These are phyloP conservation scores for Trametes punicea DNA, from an alignment of 768 basidiomycete species.

Conservation along the genomic window DNA sequence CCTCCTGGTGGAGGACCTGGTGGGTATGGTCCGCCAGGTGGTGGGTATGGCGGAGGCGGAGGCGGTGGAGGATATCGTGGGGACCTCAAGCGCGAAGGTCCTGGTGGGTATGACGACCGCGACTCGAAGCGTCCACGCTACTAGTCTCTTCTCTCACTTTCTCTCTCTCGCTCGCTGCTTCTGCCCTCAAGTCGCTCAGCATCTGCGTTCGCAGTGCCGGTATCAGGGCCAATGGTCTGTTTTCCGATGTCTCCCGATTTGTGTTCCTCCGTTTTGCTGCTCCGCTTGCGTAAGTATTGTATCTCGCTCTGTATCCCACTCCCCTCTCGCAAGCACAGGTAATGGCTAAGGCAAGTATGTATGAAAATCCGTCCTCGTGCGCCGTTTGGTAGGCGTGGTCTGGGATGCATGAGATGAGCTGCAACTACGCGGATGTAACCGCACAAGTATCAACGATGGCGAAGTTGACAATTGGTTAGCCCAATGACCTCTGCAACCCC, in stretches of 20 bases:
- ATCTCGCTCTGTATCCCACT: conserved; percentile 11
- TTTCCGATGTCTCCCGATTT: not conserved
- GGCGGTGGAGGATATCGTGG: conserved; percentile 61
- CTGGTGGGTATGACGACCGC: conserved; percentile 79
- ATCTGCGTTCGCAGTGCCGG: conserved; percentile 2
- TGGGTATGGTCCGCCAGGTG: conserved; percentile 45
- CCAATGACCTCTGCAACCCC: too few relatives aligned
- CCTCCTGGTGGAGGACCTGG: conserved; percentile 45
- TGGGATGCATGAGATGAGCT: too few relatives aligned
- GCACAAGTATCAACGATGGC: too few relatives aligned
- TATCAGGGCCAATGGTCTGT: conserved; percentile 16
- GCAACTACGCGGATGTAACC: too few relatives aligned
- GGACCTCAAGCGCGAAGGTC: conserved; percentile 74
- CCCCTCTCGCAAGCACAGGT: conserved; percentile 17
- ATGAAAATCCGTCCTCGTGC: conserved; percentile 8
- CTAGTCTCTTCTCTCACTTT: conserved; percentile 31
- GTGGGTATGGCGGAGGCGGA: conserved; percentile 40
- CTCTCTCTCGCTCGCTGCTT: not conserved
- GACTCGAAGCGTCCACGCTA: conserved; percentile 81
- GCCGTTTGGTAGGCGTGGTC: not conserved
- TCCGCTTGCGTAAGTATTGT: conserved; percentile 21
- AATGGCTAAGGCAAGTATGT: conserved; percentile 22
- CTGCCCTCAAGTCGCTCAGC: not conserved
- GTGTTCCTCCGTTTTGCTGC: conserved; percentile 1
- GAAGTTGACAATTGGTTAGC: too few relatives aligned